Evolutionary conservation across 1,284 basidiomycete genomes (phyloP), one percentile per base, ranked within the genome.

Genomic region (Moesziomyces globuligerus): DNA sequence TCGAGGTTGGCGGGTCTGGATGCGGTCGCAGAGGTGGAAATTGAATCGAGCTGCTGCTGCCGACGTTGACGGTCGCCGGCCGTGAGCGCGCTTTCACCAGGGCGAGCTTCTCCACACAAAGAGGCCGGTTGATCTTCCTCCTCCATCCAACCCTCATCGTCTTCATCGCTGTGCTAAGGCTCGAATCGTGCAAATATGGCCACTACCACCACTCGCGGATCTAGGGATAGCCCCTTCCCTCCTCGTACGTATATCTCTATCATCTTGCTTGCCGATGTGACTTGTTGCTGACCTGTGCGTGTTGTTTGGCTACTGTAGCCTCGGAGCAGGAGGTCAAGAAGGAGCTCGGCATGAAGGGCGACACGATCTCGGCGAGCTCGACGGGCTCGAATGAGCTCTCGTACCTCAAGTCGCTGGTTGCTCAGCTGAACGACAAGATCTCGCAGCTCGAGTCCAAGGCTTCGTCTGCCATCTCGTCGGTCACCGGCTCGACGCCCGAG

Each of bases 361-460:
- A 73, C 43, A 61, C 65, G 24, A 57, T 61, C 53, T 56, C 60
- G 18, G 60, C 23, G 38, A 43, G 54, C 23, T 40, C 36, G 7
- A 49, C 45, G 7, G 48, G 48, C 15, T 56, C 55, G 17, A 55
- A 60, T 20, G 80, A 81, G 69, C 65, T 81, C 7, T 54, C 44
- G 42, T 81, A 81, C 65, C 75, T 81, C 58, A 81, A 80, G 65
- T 55, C 46, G 21, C 76, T 81, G 17, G 79, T 81, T 32, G 65
- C 78, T 21, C 76, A 81, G 66, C 69, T 81, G 29, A 75, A 81
- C 58, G 62, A 70, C 25, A 81, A 81, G 72, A 80, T 81, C 47
- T 26, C 50, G 11, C 46, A 52, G 46, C 59, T 81, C 32, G 79
- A 81, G 48, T 36, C 37, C 44, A 65, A 69, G 42, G 66, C 65